phyloP scores from a whole-genome alignment of 805 yeast species.

The Yarrowia deformans region DNA sequence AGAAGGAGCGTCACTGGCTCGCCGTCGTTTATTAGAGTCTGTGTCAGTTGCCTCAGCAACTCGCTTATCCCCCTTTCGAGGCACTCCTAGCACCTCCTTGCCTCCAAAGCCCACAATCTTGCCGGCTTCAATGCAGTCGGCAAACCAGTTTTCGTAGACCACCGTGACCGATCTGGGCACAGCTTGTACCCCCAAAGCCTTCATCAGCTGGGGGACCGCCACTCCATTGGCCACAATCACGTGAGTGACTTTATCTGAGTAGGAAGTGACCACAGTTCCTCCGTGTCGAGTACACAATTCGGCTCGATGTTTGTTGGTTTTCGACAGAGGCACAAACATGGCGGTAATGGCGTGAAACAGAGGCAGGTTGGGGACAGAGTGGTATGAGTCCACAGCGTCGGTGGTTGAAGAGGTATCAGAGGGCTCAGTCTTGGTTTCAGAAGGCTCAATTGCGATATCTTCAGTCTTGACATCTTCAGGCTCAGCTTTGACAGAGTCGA shows the following conservation, averaged over 20 bases:
- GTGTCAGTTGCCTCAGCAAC: not conserved
- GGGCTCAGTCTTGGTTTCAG: not conserved
- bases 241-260: slow-evolving; percentile 17
- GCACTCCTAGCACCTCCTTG: slow-evolving; percentile 8
- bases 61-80: slow-evolving; percentile 2
- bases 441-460: not conserved
- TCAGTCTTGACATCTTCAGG: not conserved
- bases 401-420: too few species aligned
- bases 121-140: slow-evolving; percentile 38
- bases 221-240: not conserved
- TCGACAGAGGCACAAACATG: slow-evolving; percentile 5
- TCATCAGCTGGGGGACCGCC: slow-evolving; percentile 15
- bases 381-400: too few species aligned
- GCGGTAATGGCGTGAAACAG: slow-evolving; percentile 9
- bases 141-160: slow-evolving; percentile 33
- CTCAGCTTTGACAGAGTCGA: not conserved
- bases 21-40: not conserved
- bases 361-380: too few species aligned
- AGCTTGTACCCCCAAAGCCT: not conserved
- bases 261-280: slow-evolving; percentile 5
- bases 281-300: slow-evolving; percentile 16
- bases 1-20: not conserved
- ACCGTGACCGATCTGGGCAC: slow-evolving; percentile 6
- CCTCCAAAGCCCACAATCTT: not conserved
- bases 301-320: slow-evolving; percentile 11